Evolutionary conservation across 768 basidiomycete species (phyloP).

Genomic region (Royoungia palumana): DNA sequence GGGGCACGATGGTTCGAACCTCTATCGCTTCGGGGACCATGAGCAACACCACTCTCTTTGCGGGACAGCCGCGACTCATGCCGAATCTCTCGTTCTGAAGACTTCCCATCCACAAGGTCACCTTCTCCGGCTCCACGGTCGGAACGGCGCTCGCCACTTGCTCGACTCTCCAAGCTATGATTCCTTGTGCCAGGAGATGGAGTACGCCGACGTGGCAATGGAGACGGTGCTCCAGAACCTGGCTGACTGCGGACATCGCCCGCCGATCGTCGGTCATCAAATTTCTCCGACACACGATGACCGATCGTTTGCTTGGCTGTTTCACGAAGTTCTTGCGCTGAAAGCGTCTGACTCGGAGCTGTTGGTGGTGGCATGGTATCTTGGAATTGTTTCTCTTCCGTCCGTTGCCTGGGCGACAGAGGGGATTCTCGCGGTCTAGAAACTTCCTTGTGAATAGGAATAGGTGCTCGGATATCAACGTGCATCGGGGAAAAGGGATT

Average conservation of each 20-base stretch:
- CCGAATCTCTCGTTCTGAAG: constrained; percentile 48
- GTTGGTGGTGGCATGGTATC: constrained; percentile 73
- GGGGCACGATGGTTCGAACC: constrained; percentile 40
- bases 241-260: constrained; percentile 44
- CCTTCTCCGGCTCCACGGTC: constrained; percentile 47
- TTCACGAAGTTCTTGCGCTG: constrained; percentile 77
- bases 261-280: constrained; percentile 38
- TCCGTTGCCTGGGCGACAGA: constrained; percentile 39
- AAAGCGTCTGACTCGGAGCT: constrained; percentile 72
- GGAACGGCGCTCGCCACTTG: constrained; percentile 62
- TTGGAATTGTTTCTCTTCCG: constrained; percentile 40
- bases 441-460: constrained; percentile 16
- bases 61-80: constrained; percentile 44
- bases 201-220: constrained; percentile 54
- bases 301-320: constrained; percentile 68
- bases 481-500: constrained; percentile 11
- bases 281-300: constrained; percentile 35
- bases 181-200: constrained; percentile 67
- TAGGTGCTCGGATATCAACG: constrained; percentile 16
- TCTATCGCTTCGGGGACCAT: constrained; percentile 51
- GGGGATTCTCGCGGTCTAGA: constrained; percentile 33
- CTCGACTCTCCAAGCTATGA: constrained; percentile 67
- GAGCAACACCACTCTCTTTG: constrained; percentile 47
- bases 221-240: constrained; percentile 54
- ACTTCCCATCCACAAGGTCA: constrained; percentile 49